These are phyloP conservation scores for Leishmania lainsoni DNA, from an alignment of 208 protist genomes.

Conservation along the genomic window DNA sequence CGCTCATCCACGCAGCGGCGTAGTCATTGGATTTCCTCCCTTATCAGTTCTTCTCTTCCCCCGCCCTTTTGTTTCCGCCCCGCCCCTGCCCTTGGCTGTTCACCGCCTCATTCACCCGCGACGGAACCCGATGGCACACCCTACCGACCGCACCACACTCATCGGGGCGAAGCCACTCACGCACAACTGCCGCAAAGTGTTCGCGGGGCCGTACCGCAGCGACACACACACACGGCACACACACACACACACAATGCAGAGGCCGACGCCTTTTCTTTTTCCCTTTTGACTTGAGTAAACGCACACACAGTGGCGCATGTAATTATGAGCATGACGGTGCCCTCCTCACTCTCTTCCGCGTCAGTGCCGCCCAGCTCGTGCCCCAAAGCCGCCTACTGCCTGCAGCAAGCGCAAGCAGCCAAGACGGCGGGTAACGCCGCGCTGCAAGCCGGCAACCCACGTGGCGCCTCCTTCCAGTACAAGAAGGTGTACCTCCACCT, in stretches of 20 bases:
- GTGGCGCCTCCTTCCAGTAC: conserved; percentile 64
- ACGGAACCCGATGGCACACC: neutral
- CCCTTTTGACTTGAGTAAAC: too few relatives aligned
- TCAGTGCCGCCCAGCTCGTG: neutral
- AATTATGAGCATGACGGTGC: too few relatives aligned
- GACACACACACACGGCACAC: neutral
- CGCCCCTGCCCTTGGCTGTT: neutral
- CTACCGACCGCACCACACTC: neutral
- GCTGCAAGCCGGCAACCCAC: conserved; percentile 41
- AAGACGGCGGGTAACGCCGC: conserved; percentile 62
- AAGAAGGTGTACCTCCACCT: conserved; percentile 73
- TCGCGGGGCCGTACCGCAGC: neutral
- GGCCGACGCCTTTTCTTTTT: neutral
- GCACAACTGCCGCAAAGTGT: neutral
- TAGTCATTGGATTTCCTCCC: neutral
- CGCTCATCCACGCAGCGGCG: neutral
- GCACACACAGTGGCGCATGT: too few relatives aligned
- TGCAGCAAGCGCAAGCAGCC: conserved; percentile 35
- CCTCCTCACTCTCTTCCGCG: neutral
- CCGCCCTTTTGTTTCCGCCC: neutral
- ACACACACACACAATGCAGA: neutral
- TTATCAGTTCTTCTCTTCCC: neutral
- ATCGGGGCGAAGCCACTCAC: neutral
- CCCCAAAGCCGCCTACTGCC: conserved; percentile 15
- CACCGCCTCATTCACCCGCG: neutral